Evolutionary conservation across 2,329 filamentous ascomycete genomes (phyloP).

Genomic region (Microcyclospora pomicola): DNA sequence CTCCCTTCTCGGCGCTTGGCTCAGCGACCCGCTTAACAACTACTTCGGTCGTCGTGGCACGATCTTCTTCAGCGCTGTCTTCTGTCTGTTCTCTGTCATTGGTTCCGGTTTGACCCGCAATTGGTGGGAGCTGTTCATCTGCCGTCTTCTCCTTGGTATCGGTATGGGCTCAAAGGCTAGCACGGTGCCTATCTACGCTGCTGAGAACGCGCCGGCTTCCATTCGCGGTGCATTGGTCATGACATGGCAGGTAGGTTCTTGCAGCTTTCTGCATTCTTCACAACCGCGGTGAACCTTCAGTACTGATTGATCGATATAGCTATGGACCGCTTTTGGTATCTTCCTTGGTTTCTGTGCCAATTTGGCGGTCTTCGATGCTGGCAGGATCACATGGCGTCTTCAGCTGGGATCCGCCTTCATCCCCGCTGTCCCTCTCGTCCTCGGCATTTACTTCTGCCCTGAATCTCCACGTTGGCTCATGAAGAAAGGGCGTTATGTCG

Average conservation of each 20-base stretch:
- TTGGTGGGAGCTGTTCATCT: slow-evolving; percentile 32
- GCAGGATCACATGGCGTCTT: slow-evolving; percentile 29
- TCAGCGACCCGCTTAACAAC: slow-evolving; percentile 31
- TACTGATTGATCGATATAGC: slow-evolving; percentile 1
- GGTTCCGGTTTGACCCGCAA: slow-evolving; percentile 48
- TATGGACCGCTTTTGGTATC: slow-evolving; percentile 34
- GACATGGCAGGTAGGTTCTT: slow-evolving; percentile 32
- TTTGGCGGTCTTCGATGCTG: slow-evolving; percentile 27
- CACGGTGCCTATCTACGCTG: slow-evolving; percentile 37
- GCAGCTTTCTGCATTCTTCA: no score
- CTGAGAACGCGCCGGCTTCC: slow-evolving; percentile 41
- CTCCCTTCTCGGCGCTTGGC: slow-evolving; percentile 1
- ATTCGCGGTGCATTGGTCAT: slow-evolving; percentile 45
- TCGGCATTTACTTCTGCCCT: slow-evolving; percentile 27
- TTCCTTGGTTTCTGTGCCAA: slow-evolving; percentile 31
- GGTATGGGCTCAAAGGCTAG: slow-evolving; percentile 34
- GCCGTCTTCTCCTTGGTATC: slow-evolving; percentile 26
- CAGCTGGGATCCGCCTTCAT: slow-evolving; percentile 35
- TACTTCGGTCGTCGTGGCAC: slow-evolving; percentile 23
- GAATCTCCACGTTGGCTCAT: slow-evolving; percentile 28
- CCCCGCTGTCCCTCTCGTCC: slow-evolving; percentile 31
- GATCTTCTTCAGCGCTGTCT: slow-evolving; percentile 30
- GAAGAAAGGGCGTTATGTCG: slow-evolving; percentile 31
- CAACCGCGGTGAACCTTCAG: no score
- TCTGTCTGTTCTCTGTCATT: slow-evolving; percentile 54